Base-by-base conservation (phyloP, 2,329 filamentous ascomycete genomes). In the Penicillium sp. region DNA sequence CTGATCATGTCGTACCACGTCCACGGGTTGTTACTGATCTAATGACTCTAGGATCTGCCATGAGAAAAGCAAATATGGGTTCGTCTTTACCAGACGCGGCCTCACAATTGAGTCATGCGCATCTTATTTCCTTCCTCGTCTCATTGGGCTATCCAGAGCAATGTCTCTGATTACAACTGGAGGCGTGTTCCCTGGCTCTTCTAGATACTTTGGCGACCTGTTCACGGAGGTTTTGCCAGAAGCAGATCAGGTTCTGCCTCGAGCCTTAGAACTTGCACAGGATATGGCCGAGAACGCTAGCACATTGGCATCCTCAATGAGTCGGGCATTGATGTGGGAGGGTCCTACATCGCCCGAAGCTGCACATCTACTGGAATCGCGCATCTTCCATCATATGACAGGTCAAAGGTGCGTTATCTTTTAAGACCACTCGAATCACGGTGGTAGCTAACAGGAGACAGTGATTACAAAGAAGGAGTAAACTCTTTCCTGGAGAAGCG, bases 51-150 rank as follows among this genome's bases (percentile, higher is more conserved):
- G 56, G 1, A 57, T 58, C 29, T 58, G 56, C 25, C 52, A 57
- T 56, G 64, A 67, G 31, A 69, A 72, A n/a, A 82, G 83, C 9
- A 85, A 84, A 62, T 77, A 88, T 50, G 86, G 84, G 35, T 87
- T 88, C 64, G 84, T 88, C 11, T 89, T 89, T 66, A 75, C 80
- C 16, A 76, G 83, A 34, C 75, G 86, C 35, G 86, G 85, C 0
- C 74, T 89, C 60, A 77, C 81, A 53, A 84, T 86, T 77, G 86
- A 89, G 67, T 84, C 83, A 0, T 83, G 80, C 62, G 81, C 77
- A 52, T 83, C 80, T 18, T 89, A 78, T 68, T 89, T 87, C 72
- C 73, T 89, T 39, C 85, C 86, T 3, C 78, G 83, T 0, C 73
- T 88, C 22, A 76, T 88, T 45, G 86, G 86, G 30, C 73, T 78